Evolutionary conservation across 345 rosid species (phyloP), one percentile per base, ranked within the genome.

Genomic region (Populus ilicifolia): DNA sequence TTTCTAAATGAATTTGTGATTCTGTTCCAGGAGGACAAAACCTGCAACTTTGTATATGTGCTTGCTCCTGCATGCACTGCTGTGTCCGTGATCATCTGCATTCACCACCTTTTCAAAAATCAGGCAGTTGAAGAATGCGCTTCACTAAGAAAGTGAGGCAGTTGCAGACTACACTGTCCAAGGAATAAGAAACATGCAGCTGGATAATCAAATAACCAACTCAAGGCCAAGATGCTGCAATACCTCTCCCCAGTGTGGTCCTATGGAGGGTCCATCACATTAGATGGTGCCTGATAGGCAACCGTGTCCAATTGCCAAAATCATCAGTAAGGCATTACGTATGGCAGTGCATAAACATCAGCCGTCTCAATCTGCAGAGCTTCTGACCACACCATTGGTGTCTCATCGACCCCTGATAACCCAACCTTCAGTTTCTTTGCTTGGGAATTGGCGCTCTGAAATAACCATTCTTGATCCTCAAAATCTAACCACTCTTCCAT

Each of bases 381-480:
- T 69, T 88, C 85, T 74, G 92, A 87, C 98, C 98, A 93, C 7
- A 93, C 92, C 76, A 76, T 83, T 21, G 63, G 82, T 44, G 77
- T 67, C 79, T 77, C 79, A 7, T 83, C 84, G 39, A 74, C 73
- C 85, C 65, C 81, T 29, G 62, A n/a, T 62, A 70, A 75, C 43
- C 77, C 85, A 72, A 75, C 41, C 79, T 77, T 76, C 25, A 81
- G 79, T 72, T 71, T 93, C 79, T 82, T 85, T 20, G 80, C 71
- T 38, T 76, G 70, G 74, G 64, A 30, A 46, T 78, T n/a, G 8
- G 27, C 69, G 48, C 80, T 61, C 74, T 80, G 79, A 80, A 84
- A 81, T n/a, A 93, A 85, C 98, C 98, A 93, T 29, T 85, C 88
- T 61, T 88, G 90, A 65, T 86, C 90, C 83, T 79, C 86, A 74